Evolutionary conservation across 176 grass and related monocot species (phyloP).

Genomic region (Elaeis guineensis): DNA sequence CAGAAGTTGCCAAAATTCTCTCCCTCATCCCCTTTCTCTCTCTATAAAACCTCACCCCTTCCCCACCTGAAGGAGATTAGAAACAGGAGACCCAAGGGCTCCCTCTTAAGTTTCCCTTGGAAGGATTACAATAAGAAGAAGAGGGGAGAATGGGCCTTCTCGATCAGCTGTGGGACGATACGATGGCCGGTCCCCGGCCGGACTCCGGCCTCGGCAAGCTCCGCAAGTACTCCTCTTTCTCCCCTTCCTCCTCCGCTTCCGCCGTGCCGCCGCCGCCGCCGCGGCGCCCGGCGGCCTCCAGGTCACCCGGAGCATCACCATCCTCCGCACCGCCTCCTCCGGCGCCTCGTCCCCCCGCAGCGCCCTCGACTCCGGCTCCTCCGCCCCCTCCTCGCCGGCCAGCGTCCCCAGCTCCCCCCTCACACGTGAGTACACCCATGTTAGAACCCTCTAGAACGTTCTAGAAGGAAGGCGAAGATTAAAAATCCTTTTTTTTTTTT

Average conservation of each 20-base stretch:
- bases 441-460: background rate
- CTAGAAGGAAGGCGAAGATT: too few relatives aligned
- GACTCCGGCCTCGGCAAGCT: constrained; percentile 86
- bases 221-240: constrained; percentile 67
- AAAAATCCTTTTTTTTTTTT: background rate
- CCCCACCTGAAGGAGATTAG: too few relatives aligned
- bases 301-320: constrained; percentile 66
- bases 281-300: constrained; percentile 3
- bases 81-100: too few relatives aligned
- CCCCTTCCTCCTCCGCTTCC: constrained; percentile 35
- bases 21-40: too few relatives aligned
- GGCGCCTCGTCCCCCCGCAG: background rate
- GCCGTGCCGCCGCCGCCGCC: background rate
- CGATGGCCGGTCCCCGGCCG: constrained; percentile 69
- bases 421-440: constrained; percentile 17
- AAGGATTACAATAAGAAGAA: background rate
- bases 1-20: too few relatives aligned
- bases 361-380: constrained; percentile 37
- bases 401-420: constrained; percentile 51
- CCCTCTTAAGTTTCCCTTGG: too few relatives aligned
- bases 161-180: constrained; percentile 97
- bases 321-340: constrained; percentile 42
- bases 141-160: constrained; percentile 53
- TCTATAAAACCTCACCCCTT: too few relatives aligned
- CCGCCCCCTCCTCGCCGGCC: constrained; percentile 54